phyloP scores from a whole-genome alignment of 805 yeast genomes.

The Nakazawaea ernobii region DNA sequence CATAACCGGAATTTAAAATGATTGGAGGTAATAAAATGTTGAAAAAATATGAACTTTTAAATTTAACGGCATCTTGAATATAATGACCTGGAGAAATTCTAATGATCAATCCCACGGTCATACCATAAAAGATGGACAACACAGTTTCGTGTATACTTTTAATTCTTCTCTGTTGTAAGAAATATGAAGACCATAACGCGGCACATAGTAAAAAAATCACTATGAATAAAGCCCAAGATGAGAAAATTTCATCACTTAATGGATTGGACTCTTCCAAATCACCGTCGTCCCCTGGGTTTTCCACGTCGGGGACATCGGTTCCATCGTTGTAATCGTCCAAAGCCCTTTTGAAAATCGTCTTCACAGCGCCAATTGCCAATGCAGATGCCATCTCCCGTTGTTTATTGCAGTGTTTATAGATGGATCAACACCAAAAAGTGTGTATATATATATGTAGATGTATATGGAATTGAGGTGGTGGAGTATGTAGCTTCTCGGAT shows the following conservation, averaged over 20 bases:
- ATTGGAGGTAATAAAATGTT: constrained; percentile 93
- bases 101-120: constrained; percentile 89
- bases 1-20: constrained; percentile 93
- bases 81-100: constrained; percentile 93
- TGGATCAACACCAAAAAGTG: too few relatives aligned
- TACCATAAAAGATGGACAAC: constrained; percentile 90
- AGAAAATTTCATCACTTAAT: constrained; percentile 88
- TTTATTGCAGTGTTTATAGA: background rate
- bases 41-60: constrained; percentile 91
- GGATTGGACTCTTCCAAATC: constrained; percentile 66
- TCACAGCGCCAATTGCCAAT: constrained; percentile 12
- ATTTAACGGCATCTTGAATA: constrained; percentile 94
- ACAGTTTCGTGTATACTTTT: constrained; percentile 98
- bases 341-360: constrained; percentile 20
- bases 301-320: constrained; percentile 5
- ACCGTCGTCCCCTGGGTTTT: constrained; percentile 31
- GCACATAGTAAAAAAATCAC: constrained; percentile 72
- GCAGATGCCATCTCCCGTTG: constrained; percentile 1
- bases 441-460: too few relatives aligned
- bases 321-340: constrained; percentile 21
- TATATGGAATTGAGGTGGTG: too few relatives aligned
- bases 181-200: constrained; percentile 94
- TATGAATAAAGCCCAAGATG: constrained; percentile 96
- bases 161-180: constrained; percentile 82
- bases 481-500: too few relatives aligned